Conservation (phyloP, 139 green algal species). For the Picochlorum costavermella region DNA sequence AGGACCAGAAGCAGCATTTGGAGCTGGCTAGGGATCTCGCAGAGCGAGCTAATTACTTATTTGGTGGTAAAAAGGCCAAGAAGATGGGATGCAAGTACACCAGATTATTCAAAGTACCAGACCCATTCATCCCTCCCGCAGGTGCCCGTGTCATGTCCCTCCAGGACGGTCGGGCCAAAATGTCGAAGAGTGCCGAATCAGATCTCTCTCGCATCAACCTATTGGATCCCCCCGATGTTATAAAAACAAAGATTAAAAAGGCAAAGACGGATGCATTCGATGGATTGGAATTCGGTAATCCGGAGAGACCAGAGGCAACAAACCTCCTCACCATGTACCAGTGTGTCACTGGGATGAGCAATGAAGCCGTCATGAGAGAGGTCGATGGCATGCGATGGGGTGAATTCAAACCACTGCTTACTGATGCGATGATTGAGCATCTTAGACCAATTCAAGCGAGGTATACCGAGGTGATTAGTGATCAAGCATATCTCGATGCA, state of each 20-base stretch:
- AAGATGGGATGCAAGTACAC: constrained; percentile 85
- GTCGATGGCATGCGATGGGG: constrained; percentile 76
- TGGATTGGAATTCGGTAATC: constrained; percentile 78
- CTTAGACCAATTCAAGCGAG: constrained; percentile 77
- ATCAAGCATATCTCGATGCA: constrained; percentile 37
- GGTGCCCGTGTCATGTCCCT: constrained; percentile 95
- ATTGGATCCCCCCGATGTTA: constrained; percentile 72
- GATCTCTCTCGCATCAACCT: constrained; percentile 91
- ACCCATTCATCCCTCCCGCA: constrained; percentile 84
- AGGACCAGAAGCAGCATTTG: constrained; percentile 96
- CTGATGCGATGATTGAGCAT: constrained; percentile 88
- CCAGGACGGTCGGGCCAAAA: constrained; percentile 89
- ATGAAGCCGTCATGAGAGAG: constrained; percentile 58
- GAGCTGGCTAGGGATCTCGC: constrained; percentile 55
- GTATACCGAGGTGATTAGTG: constrained; percentile 35
- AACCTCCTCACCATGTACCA: constrained; percentile 97
- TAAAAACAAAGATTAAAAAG: constrained; percentile 83
- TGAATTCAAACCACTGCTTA: constrained; percentile 89
- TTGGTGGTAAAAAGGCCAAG: constrained; percentile 92
- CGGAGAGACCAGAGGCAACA: constrained; percentile 79
- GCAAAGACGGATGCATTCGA: constrained; percentile 82
- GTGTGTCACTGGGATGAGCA: constrained; percentile 64
- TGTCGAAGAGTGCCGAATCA: constrained; percentile 88
- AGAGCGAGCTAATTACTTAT: constrained; percentile 81
- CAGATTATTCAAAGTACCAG: constrained; percentile 74